Conservation (phyloP, 163 green algal species). For the Volvox carteri region DNA sequence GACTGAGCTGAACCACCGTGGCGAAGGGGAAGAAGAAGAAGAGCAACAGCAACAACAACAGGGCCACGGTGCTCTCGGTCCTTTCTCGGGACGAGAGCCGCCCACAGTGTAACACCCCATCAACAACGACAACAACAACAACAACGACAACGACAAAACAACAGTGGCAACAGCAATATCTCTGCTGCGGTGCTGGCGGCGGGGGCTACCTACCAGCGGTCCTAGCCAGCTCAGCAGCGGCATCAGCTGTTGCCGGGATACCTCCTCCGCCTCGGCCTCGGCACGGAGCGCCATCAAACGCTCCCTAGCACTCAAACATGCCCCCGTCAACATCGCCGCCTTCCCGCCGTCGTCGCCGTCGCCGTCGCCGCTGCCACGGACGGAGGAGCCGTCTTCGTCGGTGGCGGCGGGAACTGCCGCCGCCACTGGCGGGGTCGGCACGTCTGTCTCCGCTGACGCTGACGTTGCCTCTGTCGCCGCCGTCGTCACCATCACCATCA, state of each 20-base stretch:
- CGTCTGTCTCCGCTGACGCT: neutral
- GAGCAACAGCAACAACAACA: too few relatives aligned
- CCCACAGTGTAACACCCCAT: too few relatives aligned
- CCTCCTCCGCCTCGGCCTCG: slow-evolving; percentile 15
- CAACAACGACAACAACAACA: too few relatives aligned
- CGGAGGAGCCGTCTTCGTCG: neutral
- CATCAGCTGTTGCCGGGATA: slow-evolving; percentile 31
- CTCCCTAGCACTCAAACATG: neutral
- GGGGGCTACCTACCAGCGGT: slow-evolving; percentile 39
- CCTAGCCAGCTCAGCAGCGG: slow-evolving; percentile 42
- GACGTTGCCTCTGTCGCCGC: neutral
- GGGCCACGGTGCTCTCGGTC: too few relatives aligned
- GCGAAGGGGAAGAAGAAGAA: too few relatives aligned
- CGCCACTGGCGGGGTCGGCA: neutral
- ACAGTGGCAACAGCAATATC: too few relatives aligned
- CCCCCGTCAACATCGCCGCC: too few relatives aligned
- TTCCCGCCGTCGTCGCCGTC: neutral
- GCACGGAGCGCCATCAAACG: slow-evolving; percentile 31
- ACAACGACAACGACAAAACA: too few relatives aligned
- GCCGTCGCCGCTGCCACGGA: neutral
- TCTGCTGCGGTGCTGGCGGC: too few relatives aligned
- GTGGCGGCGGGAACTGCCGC: neutral
- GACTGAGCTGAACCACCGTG: too few relatives aligned
- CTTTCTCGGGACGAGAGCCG: too few relatives aligned
- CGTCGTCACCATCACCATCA: neutral